These are phyloP conservation scores for Suhomyces xylopsoci DNA, from an alignment of 805 yeast species.

Conservation along the genomic window DNA sequence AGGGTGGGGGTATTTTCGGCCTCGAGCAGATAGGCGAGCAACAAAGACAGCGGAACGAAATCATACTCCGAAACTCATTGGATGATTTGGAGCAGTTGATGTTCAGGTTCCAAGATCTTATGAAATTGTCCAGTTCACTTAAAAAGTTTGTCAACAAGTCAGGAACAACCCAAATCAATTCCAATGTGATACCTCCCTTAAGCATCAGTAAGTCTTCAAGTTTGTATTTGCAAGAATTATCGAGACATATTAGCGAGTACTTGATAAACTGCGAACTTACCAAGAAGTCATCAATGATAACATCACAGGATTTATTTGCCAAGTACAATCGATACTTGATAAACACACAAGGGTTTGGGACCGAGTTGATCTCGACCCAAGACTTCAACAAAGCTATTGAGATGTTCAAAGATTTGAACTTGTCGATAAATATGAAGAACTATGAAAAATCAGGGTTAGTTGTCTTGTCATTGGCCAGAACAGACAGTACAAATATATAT, in stretches of 20 bases:
- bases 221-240: slow-evolving; percentile 60
- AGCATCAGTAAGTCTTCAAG: slow-evolving; percentile 31
- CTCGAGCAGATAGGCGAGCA: slow-evolving; percentile 56
- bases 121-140: slow-evolving; percentile 51
- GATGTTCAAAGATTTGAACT: slow-evolving; percentile 50
- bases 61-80: slow-evolving; percentile 63
- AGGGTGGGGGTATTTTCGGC: slow-evolving; percentile 63
- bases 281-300: slow-evolving; percentile 34
- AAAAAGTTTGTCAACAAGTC: slow-evolving; percentile 10
- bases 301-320: slow-evolving; percentile 42
- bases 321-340: slow-evolving; percentile 37
- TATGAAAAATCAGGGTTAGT: slow-evolving; percentile 34
- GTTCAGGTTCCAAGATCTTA: slow-evolving; percentile 74
- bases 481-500: slow-evolving; percentile 22
- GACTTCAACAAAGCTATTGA: slow-evolving; percentile 65
- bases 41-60: slow-evolving; percentile 55
- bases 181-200: slow-evolving; percentile 27
- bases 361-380: slow-evolving; percentile 64
- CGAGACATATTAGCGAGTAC: slow-evolving; percentile 79
- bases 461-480: slow-evolving; percentile 26
- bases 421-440: slow-evolving; percentile 49
- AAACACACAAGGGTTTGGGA: slow-evolving; percentile 45
- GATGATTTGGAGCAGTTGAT: slow-evolving; percentile 74
- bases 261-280: slow-evolving; percentile 35
- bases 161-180: not conserved